Evolutionary conservation across 2,329 filamentous ascomycete species (phyloP).

Genomic region (Sporothrix curviconia): DNA sequence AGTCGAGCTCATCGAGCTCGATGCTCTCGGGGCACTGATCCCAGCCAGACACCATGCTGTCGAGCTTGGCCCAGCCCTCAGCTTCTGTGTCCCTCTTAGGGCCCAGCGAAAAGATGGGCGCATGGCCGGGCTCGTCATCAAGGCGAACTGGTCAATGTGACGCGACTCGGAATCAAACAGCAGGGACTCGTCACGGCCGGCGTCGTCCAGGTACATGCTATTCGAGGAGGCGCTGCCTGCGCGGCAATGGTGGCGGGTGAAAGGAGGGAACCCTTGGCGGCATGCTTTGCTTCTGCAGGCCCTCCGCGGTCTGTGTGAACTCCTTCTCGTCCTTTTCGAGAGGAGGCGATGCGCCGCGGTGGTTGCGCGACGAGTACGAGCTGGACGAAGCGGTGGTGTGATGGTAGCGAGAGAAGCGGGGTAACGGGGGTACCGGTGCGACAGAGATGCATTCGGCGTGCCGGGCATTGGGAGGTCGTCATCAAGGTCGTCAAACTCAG

Average conservation of each 20-base stretch:
- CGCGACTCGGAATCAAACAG: constrained; percentile 45
- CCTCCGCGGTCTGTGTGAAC: constrained; percentile 91
- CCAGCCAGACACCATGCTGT: constrained; percentile 42
- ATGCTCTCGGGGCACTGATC: constrained; percentile 79
- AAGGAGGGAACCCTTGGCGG: constrained; percentile 33
- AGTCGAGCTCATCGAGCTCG: constrained; percentile 87
- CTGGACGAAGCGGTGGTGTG: constrained; percentile 27
- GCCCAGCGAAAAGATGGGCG: constrained; percentile 41
- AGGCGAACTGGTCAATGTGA: constrained; percentile 28
- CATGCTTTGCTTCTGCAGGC: constrained; percentile 63
- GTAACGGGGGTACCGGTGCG: constrained; percentile 23
- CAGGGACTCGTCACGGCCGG: constrained; percentile 42
- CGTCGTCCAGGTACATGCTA: constrained; percentile 35
- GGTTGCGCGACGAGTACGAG: constrained; percentile 31
- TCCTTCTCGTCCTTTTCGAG: constrained; percentile 93
- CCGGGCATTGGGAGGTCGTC: constrained; percentile 53
- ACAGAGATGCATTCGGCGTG: constrained; percentile 59
- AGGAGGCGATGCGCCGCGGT: constrained; percentile 75
- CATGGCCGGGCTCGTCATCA: constrained; percentile 51
- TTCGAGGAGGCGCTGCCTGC: constrained; percentile 24
- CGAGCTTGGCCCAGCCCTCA: constrained; percentile 40
- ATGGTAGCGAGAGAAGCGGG: not conserved
- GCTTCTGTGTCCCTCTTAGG: constrained; percentile 34
- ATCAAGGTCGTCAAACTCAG: constrained; percentile 72
- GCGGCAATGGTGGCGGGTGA: constrained; percentile 19